phyloP scores from a whole-genome alignment of 495 filamentous ascomycete species.

The Paragyromitra xinjiangensis region DNA sequence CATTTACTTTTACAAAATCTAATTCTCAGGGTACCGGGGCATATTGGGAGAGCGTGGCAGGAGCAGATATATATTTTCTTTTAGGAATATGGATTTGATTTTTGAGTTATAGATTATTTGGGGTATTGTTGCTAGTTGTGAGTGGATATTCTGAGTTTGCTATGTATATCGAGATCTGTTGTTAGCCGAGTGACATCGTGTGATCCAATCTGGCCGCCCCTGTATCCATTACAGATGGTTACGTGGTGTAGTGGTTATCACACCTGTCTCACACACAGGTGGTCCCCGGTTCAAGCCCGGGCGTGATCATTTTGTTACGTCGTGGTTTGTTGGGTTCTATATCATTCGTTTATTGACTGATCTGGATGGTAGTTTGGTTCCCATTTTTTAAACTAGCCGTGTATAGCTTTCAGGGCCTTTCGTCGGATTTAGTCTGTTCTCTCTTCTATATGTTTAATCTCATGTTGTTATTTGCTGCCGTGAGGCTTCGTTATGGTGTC shows the following conservation, averaged over 20 bases:
- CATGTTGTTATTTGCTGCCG: too few relatives aligned
- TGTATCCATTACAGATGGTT: conserved; percentile 5
- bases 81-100: neutral
- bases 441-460: too few relatives aligned
- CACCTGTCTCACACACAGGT: conserved; percentile 38
- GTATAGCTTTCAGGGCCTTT: too few relatives aligned
- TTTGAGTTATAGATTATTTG: neutral
- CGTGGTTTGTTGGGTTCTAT: neutral
- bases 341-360: too few relatives aligned
- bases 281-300: conserved; percentile 37
- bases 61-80: neutral
- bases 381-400: too few relatives aligned
- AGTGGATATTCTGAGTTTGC: neutral
- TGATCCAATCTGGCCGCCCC: conserved; percentile 1
- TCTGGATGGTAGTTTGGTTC: too few relatives aligned
- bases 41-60: too few relatives aligned
- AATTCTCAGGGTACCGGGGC: too few relatives aligned
- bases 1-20: neutral
- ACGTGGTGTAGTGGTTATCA: conserved; percentile 44
- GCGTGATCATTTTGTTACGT: conserved; percentile 25
- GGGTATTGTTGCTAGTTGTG: neutral
- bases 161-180: neutral
- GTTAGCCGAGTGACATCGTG: conserved; percentile 25
- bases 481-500: too few relatives aligned
- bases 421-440: too few relatives aligned